Percentiles rank a stretch among this genome's conserved stretches.
Evolutionary conservation across 352 stramenopile genomes (phyloP).

Genomic region (Pilasporangium apinafurcum): DNA sequence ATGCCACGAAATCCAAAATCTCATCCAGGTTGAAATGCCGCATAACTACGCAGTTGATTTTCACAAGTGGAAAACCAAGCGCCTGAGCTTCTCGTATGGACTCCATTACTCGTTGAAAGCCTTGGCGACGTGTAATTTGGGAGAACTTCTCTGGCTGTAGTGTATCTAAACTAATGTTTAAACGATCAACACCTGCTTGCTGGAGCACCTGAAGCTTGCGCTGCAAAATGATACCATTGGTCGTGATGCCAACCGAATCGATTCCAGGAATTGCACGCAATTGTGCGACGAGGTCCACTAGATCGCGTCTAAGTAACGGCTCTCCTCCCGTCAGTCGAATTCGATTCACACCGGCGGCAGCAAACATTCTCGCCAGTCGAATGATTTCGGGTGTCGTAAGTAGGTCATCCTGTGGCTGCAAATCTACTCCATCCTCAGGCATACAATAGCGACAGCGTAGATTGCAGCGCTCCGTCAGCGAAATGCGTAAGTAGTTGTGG

Average conservation of each 20-base stretch:
- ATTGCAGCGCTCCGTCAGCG: constrained; percentile 95
- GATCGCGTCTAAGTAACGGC: constrained; percentile 51
- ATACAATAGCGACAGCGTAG: constrained; percentile 97
- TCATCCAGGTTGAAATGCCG: constrained; percentile 94
- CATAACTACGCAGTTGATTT: constrained; percentile 98
- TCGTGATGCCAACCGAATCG: constrained; percentile 91
- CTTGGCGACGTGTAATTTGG: constrained; percentile 90
- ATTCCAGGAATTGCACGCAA: constrained; percentile 65
- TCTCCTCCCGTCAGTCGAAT: constrained; percentile 95
- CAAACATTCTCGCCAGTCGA: constrained; percentile 86
- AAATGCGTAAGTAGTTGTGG: constrained; percentile 96
- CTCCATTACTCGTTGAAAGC: constrained; percentile 79
- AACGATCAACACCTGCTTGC: constrained; percentile 74
- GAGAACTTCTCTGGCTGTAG: constrained; percentile 89
- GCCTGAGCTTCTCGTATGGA: constrained; percentile 69
- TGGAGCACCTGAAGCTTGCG: constrained; percentile 78
- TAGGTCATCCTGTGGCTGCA: constrained; percentile 74
- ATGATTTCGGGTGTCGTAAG: constrained; percentile 91
- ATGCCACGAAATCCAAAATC: constrained; percentile 91
- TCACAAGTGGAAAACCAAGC: constrained; percentile 67
- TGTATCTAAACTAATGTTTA: constrained; percentile 97
- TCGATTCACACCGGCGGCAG: constrained; percentile 86
- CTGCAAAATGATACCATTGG: constrained; percentile 93
- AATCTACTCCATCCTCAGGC: constrained; percentile 89
- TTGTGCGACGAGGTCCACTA: constrained; percentile 42